phyloP scores from a whole-genome alignment of 2,329 filamentous ascomycete species.

The Ophiostoma sp. region DNA sequence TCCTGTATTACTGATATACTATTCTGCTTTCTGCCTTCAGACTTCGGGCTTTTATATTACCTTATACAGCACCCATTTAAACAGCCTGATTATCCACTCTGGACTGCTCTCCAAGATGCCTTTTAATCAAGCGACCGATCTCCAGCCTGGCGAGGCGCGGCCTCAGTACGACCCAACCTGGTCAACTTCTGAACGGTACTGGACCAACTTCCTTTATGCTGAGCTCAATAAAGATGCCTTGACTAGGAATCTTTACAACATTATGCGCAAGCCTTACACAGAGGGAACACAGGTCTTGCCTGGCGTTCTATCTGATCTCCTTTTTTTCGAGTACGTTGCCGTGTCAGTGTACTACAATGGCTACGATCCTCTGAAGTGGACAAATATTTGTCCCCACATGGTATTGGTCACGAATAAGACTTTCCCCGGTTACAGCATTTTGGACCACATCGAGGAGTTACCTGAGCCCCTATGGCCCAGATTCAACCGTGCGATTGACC shows the following conservation, averaged over 20 bases:
- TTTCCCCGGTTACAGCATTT: too few species aligned
- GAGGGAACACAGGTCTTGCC: not conserved
- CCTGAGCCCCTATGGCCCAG: too few species aligned
- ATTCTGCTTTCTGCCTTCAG: not conserved
- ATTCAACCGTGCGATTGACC: too few species aligned
- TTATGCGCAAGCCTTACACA: too few species aligned
- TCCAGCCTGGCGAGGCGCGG: too few species aligned
- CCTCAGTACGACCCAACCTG: too few species aligned
- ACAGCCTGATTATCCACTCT: not conserved
- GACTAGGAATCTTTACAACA: too few species aligned
- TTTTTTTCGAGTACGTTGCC: not conserved
- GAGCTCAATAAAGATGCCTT: too few species aligned
- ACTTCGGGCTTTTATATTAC: not conserved
- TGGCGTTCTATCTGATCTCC: not conserved
- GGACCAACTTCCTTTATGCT: too few species aligned
- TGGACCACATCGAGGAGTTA: too few species aligned
- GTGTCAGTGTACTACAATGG: not conserved
- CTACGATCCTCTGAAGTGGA: not conserved
- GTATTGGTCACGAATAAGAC: too few species aligned
- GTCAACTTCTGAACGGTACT: too few species aligned
- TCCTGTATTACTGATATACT: not conserved
- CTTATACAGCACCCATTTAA: not conserved
- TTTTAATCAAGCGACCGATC: not conserved
- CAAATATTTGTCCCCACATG: not conserved
- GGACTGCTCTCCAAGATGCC: not conserved